Conservation (phyloP, 1,284 basidiomycete genomes). For the Austroboletus sp. region DNA sequence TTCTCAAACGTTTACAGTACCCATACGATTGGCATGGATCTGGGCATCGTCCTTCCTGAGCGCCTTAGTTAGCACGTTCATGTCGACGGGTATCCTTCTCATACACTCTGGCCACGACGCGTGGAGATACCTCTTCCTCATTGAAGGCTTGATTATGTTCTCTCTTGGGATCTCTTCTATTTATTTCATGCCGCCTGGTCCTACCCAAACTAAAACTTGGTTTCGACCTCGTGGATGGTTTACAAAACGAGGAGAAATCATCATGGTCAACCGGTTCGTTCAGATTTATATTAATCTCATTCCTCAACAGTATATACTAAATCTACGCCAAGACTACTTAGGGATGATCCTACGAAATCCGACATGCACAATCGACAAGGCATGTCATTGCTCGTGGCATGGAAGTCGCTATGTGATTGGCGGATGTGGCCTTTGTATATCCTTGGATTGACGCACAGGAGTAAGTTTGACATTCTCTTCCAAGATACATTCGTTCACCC, state of each 20-base stretch:
- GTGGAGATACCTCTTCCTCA: conserved; percentile 56
- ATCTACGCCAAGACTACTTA: conserved; percentile 36
- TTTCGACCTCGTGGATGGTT: conserved; percentile 55
- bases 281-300: not conserved
- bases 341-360: conserved; percentile 54
- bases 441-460: conserved; percentile 43
- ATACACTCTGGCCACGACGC: conserved; percentile 54
- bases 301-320: not conserved
- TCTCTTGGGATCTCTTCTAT: conserved; percentile 53
- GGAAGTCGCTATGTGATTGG: conserved; percentile 44
- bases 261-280: conserved; percentile 51
- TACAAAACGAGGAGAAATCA: conserved; percentile 45
- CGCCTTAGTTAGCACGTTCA: conserved; percentile 51
- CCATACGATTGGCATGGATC: conserved; percentile 63
- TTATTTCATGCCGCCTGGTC: conserved; percentile 61
- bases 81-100: conserved; percentile 58
- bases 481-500: not conserved
- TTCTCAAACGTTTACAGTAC: conserved; percentile 35
- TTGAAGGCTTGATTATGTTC: conserved; percentile 52
- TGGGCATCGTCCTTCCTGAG: conserved; percentile 55
- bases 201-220: conserved; percentile 63
- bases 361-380: conserved; percentile 64
- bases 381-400: conserved; percentile 42
- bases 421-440: conserved; percentile 52
- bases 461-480: conserved; percentile 18